Conservation (phyloP, 345 rosid species). For the Gynandropsis gynandra region DNA sequence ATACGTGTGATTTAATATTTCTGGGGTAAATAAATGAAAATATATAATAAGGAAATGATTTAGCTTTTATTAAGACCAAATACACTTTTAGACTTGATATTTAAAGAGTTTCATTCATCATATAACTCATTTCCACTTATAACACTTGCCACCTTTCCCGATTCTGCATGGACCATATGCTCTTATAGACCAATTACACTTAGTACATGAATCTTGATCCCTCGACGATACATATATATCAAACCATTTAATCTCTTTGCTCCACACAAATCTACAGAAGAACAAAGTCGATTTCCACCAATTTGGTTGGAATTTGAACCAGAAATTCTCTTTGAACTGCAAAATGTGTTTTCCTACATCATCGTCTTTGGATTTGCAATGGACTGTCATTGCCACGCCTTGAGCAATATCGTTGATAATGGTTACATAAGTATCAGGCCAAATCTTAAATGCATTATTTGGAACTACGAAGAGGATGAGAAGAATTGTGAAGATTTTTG, state of each 20-base stretch:
- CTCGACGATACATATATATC: neutral
- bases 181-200: neutral
- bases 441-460: neutral
- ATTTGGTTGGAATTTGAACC: constrained; percentile 17
- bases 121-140: neutral
- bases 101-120: too few relatives aligned
- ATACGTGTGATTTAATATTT: too few relatives aligned
- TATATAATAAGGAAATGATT: too few relatives aligned
- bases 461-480: neutral
- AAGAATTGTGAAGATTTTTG: neutral
- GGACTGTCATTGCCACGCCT: neutral
- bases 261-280: constrained; percentile 9
- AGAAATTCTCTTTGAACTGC: neutral
- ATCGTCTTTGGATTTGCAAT: constrained; percentile 16
- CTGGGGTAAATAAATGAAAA: too few relatives aligned
- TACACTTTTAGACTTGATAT: too few relatives aligned
- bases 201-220: neutral
- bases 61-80: too few relatives aligned
- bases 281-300: constrained; percentile 7
- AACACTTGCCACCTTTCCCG: neutral
- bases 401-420: constrained; percentile 10
- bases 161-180: neutral
- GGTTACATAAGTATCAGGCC: constrained; percentile 1
- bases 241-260: neutral
- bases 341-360: constrained; percentile 15